Base-by-base conservation (phyloP, 495 filamentous ascomycete genomes). In the Filosporella fistucella region DNA sequence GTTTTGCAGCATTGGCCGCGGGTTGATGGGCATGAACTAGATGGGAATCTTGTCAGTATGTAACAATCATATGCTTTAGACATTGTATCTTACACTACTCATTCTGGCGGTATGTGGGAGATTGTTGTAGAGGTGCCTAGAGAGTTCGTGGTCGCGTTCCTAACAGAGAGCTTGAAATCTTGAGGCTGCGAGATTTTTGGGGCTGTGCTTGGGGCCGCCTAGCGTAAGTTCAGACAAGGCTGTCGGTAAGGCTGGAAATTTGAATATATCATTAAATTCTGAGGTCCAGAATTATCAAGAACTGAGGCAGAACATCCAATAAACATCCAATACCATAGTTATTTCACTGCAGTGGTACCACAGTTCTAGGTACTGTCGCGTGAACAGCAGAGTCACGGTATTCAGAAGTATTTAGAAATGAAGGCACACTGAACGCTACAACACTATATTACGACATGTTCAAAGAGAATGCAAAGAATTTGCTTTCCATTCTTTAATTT, bases 21-120 rank as follows among this genome's bases (percentile, higher is more conserved):
- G 89, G 72, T 95, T 96, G 57, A 96, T 71, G 21, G 90, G 89
- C 65, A 89, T 80, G 66, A 91, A 85, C 80, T 88, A 57, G 46
- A 26, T 12, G 21, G 38, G 13, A n/a, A 14, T n/a, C n/a, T n/a
- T 2, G 21, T 47, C 41, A 46, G 57, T 29, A 14, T 42, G 42
- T 18, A 16, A 18, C 4, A n/a, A n/a, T n/a, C 4, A 38, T 16
- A 20, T 38, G n/a, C 8, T 30, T 8, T 24, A 21, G 23, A 17
- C 24, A 21, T 20, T 10, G 29, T 20, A 11, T 18, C 52, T 47
- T 56, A 59, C 51, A 56, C 49, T 35, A 33, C 42, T 61, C 49
- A 52, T 61, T 45, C 12, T 51, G 34, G 32, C 33, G 40, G 37
- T 44, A 30, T 32, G 35, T 16, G 36, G 24, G 16, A 24, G 18